Percentiles rank a stretch among this genome's conserved stretches.
Conservation (phyloP, 2,329 filamentous ascomycete species). For the Orbilia quercus region DNA sequence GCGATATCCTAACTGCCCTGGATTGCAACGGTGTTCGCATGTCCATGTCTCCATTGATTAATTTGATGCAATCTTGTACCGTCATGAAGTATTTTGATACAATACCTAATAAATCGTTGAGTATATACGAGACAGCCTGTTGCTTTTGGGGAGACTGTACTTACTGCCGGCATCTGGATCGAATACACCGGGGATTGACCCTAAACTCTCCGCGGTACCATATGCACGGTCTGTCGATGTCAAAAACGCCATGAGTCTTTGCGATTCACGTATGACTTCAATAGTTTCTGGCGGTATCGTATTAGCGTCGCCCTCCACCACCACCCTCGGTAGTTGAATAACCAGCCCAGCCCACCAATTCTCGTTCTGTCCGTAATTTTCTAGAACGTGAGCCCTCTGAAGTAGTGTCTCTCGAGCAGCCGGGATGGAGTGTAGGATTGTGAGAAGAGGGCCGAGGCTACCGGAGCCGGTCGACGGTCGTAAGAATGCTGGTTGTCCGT, state of each 20-base stretch:
- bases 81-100: constrained; percentile 56
- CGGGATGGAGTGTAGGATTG: constrained; percentile 60
- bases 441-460: constrained; percentile 57
- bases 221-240: constrained; percentile 59
- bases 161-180: constrained; percentile 47
- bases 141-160: not conserved
- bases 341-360: constrained; percentile 60
- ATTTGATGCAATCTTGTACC: constrained; percentile 35
- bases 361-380: constrained; percentile 58
- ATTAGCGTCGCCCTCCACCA: constrained; percentile 54
- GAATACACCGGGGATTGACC: constrained; percentile 47
- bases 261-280: constrained; percentile 57
- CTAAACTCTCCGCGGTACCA: constrained; percentile 58
- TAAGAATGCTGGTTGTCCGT: constrained; percentile 59
- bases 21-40: constrained; percentile 50
- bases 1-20: constrained; percentile 41
- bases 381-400: constrained; percentile 42
- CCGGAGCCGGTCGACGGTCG: constrained; percentile 56
- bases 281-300: constrained; percentile 49
- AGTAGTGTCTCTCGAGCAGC: constrained; percentile 57
- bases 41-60: constrained; percentile 36
- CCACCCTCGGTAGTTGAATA: constrained; percentile 58
- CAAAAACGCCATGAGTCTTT: constrained; percentile 60
- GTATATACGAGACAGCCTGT: not conserved
- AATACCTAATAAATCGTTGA: constrained; percentile 19